phyloP scores from a whole-genome alignment of 768 basidiomycete species.

The Lyophyllum semitale region DNA sequence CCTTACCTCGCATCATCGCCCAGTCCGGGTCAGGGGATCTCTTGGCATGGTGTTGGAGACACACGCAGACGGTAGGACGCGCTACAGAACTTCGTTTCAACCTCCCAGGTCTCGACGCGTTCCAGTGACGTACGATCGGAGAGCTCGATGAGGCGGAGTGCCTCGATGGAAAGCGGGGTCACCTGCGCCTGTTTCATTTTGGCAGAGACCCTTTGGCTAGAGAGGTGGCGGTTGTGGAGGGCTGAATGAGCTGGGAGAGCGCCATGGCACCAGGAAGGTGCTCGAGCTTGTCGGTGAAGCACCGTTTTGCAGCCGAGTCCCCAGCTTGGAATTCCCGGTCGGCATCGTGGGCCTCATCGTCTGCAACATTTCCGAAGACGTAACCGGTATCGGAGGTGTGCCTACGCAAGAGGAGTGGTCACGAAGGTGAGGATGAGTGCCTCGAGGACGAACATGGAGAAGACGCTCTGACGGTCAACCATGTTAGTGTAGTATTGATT shows the following conservation, averaged over 20 bases:
- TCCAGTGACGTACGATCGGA: constrained; percentile 74
- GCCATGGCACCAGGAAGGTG: constrained; percentile 91
- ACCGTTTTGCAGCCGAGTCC: constrained; percentile 18
- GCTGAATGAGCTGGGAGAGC: constrained; percentile 79
- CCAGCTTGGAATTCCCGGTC: constrained; percentile 5
- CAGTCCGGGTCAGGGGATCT: constrained; percentile 7
- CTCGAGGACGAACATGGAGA: constrained; percentile 95
- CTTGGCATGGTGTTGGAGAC: background rate
- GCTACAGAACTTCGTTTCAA: background rate
- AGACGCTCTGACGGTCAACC: constrained; percentile 55
- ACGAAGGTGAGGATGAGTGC: constrained; percentile 82
- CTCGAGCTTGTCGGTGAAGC: constrained; percentile 87
- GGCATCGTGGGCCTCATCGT: constrained; percentile 29
- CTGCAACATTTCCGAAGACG: constrained; percentile 48
- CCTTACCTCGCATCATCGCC: constrained; percentile 7
- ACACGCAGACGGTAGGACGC: background rate
- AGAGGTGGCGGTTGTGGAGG: constrained; percentile 22
- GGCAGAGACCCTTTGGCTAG: constrained; percentile 13
- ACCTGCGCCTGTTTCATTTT: too few relatives aligned
- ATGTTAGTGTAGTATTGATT: background rate
- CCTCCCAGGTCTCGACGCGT: constrained; percentile 1
- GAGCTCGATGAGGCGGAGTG: constrained; percentile 83
- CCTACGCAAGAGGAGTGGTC: constrained; percentile 72
- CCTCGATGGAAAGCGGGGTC: too few relatives aligned
- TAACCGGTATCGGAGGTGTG: constrained; percentile 48